phyloP scores from a whole-genome alignment of 257 asterid genomes.

The Gentiana macrophylla region DNA sequence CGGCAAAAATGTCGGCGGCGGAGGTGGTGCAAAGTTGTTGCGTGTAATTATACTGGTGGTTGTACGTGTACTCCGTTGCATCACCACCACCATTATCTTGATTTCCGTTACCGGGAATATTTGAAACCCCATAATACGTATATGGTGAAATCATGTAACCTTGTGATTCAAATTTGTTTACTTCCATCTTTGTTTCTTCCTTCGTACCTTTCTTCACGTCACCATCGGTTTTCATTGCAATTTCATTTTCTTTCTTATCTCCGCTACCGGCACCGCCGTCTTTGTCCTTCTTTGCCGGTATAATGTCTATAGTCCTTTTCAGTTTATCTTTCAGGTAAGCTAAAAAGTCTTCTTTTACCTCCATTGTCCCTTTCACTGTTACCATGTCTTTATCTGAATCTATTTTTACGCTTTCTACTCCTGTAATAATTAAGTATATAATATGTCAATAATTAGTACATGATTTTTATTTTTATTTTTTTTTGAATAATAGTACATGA shows the following conservation, averaged over 20 bases:
- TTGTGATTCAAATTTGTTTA: conserved; percentile 42
- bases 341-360: conserved; percentile 38
- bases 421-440: no score
- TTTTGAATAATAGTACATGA: no score
- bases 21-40: conserved; percentile 29
- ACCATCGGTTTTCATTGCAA: conserved; percentile 17
- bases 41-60: neutral
- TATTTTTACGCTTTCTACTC: neutral
- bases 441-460: no score
- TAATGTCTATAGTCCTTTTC: conserved; percentile 40
- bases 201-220: conserved; percentile 25
- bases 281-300: conserved; percentile 27
- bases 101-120: conserved; percentile 37
- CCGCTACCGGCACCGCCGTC: neutral
- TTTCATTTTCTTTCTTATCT: conserved; percentile 15
- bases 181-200: conserved; percentile 34
- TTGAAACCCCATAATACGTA: conserved; percentile 41
- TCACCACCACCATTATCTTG: conserved; percentile 54
- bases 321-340: conserved; percentile 59
- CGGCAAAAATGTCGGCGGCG: conserved; percentile 18
- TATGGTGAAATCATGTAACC: conserved; percentile 22
- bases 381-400: conserved; percentile 5
- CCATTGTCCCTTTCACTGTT: conserved; percentile 2
- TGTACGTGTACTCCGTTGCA: conserved; percentile 26
- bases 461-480: no score